A percentile compares a stretch with the other conserved stretches of the same genome.
Evolutionary conservation across 768 basidiomycete genomes (phyloP).

Genomic region (Naganishia vaughanmartiniae): DNA sequence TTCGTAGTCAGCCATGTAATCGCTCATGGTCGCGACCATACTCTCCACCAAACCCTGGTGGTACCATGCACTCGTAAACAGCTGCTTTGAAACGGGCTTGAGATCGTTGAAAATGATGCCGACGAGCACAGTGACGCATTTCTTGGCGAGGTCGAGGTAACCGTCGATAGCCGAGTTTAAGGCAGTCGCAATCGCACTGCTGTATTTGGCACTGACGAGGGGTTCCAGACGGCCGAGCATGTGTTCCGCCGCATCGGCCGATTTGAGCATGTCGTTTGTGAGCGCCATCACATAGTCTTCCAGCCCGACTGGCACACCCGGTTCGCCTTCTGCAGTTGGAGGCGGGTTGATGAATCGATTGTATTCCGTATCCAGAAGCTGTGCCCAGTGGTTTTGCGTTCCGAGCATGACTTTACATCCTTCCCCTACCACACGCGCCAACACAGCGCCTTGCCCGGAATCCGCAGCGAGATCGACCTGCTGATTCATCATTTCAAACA

Average conservation of each 20-base stretch:
- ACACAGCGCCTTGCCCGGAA: slow-evolving; percentile 89
- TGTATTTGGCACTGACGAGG: slow-evolving; percentile 89
- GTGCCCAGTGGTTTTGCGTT: slow-evolving; percentile 83
- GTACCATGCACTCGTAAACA: slow-evolving; percentile 83
- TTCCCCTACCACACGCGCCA: slow-evolving; percentile 85
- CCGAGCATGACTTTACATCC: slow-evolving; percentile 82
- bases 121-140: slow-evolving; percentile 90
- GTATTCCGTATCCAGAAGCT: slow-evolving; percentile 75
- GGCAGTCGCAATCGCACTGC: slow-evolving; percentile 72
- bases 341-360: slow-evolving; percentile 72
- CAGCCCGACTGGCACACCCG: slow-evolving; percentile 67
- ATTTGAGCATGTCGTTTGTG: slow-evolving; percentile 96
- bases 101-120: slow-evolving; percentile 93
- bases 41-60: slow-evolving; percentile 74
- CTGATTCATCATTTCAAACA: slow-evolving; percentile 94
- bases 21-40: slow-evolving; percentile 90
- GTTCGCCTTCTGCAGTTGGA: slow-evolving; percentile 59
- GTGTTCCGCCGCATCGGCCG: slow-evolving; percentile 86
- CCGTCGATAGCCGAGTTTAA: slow-evolving; percentile 97
- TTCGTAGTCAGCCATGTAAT: slow-evolving; percentile 95
- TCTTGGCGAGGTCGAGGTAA: slow-evolving; percentile 95
- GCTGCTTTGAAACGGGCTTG: slow-evolving; percentile 74
- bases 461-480: slow-evolving; percentile 92
- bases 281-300: slow-evolving; percentile 95
- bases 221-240: slow-evolving; percentile 81